Conservation (phyloP, 1,284 basidiomycete species). For the Coniferiporia sulphurascens region DNA sequence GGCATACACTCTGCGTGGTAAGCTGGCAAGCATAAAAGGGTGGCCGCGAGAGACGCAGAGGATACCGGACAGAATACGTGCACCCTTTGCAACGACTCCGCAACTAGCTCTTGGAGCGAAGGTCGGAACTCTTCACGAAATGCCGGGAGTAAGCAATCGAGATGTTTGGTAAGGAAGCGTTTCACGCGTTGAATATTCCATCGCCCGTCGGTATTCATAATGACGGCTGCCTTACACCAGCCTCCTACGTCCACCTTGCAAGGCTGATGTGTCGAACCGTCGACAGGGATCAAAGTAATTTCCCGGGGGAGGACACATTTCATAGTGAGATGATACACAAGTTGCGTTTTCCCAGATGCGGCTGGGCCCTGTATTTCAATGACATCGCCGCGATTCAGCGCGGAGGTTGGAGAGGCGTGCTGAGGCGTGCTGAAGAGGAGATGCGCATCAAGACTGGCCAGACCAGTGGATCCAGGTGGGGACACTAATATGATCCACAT, state of each 20-base stretch:
- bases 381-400: constrained; percentile 50
- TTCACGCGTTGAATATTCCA: constrained; percentile 55
- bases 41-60: constrained; percentile 60
- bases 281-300: constrained; percentile 10
- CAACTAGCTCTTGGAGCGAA: constrained; percentile 30
- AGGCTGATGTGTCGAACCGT: constrained; percentile 1
- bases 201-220: constrained; percentile 64
- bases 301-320: constrained; percentile 50
- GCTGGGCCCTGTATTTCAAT: constrained; percentile 73
- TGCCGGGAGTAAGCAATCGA: constrained; percentile 27
- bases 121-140: constrained; percentile 8
- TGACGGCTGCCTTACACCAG: constrained; percentile 56
- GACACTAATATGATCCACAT: constrained; percentile 14
- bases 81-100: constrained; percentile 45
- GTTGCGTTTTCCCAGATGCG: constrained; percentile 68
- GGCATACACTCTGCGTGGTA: constrained; percentile 49
- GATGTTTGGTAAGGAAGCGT: constrained; percentile 41
- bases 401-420: constrained; percentile 26
- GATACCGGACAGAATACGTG: constrained; percentile 66
- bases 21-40: constrained; percentile 52
- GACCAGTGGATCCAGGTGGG: constrained; percentile 27
- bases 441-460: constrained; percentile 32
- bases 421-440: constrained; percentile 20
- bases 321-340: constrained; percentile 62
- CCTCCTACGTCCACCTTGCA: constrained; percentile 37